Evolutionary conservation across 768 basidiomycete species (phyloP).

Genomic region (Leccinum incarnatum): DNA sequence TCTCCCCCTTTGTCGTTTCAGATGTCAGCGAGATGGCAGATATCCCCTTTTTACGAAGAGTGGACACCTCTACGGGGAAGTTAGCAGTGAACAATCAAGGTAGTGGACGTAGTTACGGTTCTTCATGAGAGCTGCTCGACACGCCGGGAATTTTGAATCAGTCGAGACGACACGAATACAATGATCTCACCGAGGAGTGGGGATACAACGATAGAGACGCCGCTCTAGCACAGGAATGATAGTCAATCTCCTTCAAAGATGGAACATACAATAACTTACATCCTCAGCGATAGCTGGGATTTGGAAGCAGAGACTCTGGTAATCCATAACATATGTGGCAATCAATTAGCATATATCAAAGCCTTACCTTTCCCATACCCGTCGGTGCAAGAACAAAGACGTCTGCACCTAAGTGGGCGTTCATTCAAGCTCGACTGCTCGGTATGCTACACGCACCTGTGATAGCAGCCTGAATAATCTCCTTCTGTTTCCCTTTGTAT

Average conservation of each 20-base stretch:
- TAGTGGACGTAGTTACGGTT: conserved; percentile 51
- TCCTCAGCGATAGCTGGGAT: conserved; percentile 69
- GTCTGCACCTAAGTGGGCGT: conserved; percentile 50
- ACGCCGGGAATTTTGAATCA: neutral
- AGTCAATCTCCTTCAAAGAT: neutral
- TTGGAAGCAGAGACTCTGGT: conserved; percentile 82
- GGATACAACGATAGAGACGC: conserved; percentile 73
- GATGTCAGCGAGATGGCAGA: conserved; percentile 63
- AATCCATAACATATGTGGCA: neutral
- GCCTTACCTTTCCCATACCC: conserved; percentile 79
- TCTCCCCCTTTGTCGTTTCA: conserved; percentile 55
- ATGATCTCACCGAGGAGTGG: conserved; percentile 61
- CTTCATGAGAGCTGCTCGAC: conserved; percentile 67
- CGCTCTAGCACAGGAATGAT: conserved; percentile 41
- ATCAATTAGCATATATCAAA: neutral
- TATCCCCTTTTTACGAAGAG: conserved; percentile 52
- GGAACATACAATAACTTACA: conserved; percentile 32
- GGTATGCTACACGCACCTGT: conserved; percentile 38
- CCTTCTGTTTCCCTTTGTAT: conserved; percentile 77
- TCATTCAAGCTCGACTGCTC: neutral
- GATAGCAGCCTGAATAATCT: conserved; percentile 70
- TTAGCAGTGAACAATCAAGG: conserved; percentile 1
- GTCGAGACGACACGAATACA: neutral
- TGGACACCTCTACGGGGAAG: conserved; percentile 54
- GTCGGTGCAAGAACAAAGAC: conserved; percentile 83